Evolutionary conservation across 2,329 filamentous ascomycete species (phyloP).

Genomic region (Gnomoniopsis smithogilvyi): DNA sequence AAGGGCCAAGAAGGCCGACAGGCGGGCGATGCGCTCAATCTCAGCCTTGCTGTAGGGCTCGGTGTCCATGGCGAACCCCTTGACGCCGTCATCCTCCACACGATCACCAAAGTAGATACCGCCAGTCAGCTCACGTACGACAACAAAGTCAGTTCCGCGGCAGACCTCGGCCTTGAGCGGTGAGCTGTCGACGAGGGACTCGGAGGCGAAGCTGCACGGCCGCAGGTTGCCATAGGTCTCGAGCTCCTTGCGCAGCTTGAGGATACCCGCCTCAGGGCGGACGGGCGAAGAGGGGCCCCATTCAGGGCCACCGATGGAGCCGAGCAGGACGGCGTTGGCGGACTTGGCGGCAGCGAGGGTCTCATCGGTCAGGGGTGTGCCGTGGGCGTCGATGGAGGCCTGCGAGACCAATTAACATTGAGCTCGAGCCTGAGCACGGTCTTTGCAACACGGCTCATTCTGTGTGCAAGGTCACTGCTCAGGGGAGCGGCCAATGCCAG

Average conservation of each 20-base stretch:
- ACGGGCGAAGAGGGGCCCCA: conserved; percentile 72
- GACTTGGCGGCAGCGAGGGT: conserved; percentile 37
- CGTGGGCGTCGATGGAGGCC: conserved; percentile 41
- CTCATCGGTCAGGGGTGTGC: conserved; percentile 38
- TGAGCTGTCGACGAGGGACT: conserved; percentile 77
- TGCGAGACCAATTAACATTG: conserved; percentile 2
- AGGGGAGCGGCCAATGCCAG: background rate
- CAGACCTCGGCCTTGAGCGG: conserved; percentile 85
- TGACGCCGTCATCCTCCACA: conserved; percentile 68
- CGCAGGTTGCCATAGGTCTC: conserved; percentile 92
- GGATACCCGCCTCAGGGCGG: conserved; percentile 88
- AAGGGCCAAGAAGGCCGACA: conserved; percentile 78
- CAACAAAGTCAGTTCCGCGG: conserved; percentile 84
- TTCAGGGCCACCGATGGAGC: conserved; percentile 45
- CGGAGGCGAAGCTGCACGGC: conserved; percentile 92
- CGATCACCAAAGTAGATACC: conserved; percentile 95
- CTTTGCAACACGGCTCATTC: no score
- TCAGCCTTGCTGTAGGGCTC: conserved; percentile 83
- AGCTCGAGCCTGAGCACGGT: background rate
- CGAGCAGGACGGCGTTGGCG: conserved; percentile 44
- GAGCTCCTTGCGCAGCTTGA: conserved; percentile 90
- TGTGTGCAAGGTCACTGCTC: background rate
- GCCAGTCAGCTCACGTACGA: conserved; percentile 87
- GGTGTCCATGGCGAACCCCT: conserved; percentile 74
- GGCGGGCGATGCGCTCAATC: conserved; percentile 81